Evolutionary conservation across 108 stramenopile genomes (phyloP).

Genomic region (Cyclotella baltica): DNA sequence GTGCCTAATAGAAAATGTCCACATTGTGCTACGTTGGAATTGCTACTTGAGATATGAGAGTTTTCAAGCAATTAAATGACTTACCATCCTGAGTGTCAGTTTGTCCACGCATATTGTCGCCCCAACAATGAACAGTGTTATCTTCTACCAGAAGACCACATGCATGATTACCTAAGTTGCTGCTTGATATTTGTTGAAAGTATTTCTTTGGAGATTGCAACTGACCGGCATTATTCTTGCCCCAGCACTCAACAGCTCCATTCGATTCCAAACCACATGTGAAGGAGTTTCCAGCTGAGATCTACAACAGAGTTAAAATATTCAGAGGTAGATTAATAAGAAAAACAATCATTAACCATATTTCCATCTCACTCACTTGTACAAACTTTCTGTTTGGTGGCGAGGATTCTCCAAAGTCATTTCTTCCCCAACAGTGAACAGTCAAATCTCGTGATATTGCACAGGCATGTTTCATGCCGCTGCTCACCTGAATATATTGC

Average conservation of each 20-base stretch:
- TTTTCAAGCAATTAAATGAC: conserved; percentile 7
- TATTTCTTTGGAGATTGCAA: conserved; percentile 25
- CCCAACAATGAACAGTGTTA: conserved; percentile 44
- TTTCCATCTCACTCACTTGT: conserved; percentile 21
- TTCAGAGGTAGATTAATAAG: neutral
- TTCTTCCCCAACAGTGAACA: conserved; percentile 45
- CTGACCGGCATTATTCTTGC: conserved; percentile 42
- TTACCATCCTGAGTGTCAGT: conserved; percentile 37
- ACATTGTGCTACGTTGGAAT: neutral
- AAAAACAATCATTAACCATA: neutral
- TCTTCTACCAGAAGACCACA: conserved; percentile 25
- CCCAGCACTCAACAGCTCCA: conserved; percentile 41
- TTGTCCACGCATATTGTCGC: conserved; percentile 45
- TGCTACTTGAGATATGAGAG: neutral
- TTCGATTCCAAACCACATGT: conserved; percentile 37
- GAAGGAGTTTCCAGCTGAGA: conserved; percentile 44
- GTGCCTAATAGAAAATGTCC: neutral
- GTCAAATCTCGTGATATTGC: conserved; percentile 24
- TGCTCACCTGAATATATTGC: conserved; percentile 39
- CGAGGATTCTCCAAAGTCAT: conserved; percentile 38
- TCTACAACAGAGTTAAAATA: conserved; percentile 6
- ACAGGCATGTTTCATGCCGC: conserved; percentile 49
- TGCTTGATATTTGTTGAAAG: conserved; percentile 43
- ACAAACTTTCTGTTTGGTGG: conserved; percentile 36
- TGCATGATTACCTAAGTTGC: conserved; percentile 39